These are phyloP conservation scores for Microdochium nivale DNA, from an alignment of 2,329 filamentous ascomycete genomes.

Conservation along the genomic window DNA sequence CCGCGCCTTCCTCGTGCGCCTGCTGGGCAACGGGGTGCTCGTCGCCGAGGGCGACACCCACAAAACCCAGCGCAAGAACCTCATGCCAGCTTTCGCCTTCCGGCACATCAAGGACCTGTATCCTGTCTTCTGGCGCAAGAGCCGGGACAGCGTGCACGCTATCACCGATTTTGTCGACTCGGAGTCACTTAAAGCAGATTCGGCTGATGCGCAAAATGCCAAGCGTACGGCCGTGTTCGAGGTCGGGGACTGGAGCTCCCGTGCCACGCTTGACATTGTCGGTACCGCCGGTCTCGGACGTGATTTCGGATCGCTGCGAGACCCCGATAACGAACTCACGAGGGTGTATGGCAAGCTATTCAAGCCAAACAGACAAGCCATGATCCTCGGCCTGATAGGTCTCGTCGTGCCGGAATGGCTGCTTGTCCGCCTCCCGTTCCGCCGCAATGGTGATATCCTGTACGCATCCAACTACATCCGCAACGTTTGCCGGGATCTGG, in stretches of 20 bases:
- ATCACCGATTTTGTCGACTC: conserved; percentile 45
- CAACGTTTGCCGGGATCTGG: conserved; percentile 56
- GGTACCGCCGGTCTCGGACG: conserved; percentile 62
- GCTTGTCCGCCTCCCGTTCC: conserved; percentile 55
- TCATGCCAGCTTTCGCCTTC: conserved; percentile 79
- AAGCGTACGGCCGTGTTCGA: conserved; percentile 39
- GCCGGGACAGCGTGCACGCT: conserved; percentile 54
- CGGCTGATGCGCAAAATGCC: conserved; percentile 18
- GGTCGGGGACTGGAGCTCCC: conserved; percentile 53
- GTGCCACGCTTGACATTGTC: conserved; percentile 68
- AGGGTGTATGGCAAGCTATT: conserved; percentile 49
- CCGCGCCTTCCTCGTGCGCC: conserved; percentile 45
- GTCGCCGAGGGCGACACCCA: conserved; percentile 89
- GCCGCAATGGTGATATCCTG: conserved; percentile 58
- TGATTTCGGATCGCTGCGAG: conserved; percentile 58
- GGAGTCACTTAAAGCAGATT: conserved; percentile 16
- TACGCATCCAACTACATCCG: conserved; percentile 52
- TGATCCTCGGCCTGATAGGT: conserved; percentile 47
- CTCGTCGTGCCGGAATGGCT: conserved; percentile 58
- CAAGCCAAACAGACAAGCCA: conserved; percentile 39
- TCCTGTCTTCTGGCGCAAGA: conserved; percentile 75
- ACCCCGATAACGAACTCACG: conserved; percentile 52
- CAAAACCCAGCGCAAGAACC: conserved; percentile 68
- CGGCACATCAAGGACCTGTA: conserved; percentile 80
- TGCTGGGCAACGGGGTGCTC: conserved; percentile 65